Percentiles rank a stretch among this genome's conserved stretches.
Conservation (phyloP, 768 basidiomycete genomes). For the Leccinum arenicola region DNA sequence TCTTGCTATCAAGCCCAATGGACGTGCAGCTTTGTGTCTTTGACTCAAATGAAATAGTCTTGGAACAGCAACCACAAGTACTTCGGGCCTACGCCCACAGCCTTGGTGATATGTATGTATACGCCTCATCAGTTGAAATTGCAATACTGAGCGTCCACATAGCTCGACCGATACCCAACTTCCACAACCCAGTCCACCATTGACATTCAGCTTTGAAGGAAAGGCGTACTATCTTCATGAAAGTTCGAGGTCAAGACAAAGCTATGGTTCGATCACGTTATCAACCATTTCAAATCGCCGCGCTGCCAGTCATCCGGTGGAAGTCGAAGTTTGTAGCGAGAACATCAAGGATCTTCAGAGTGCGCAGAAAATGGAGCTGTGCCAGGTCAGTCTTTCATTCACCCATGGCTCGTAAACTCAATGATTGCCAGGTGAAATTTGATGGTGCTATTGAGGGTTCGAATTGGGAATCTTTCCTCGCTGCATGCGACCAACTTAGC, state of each 20-base stretch:
- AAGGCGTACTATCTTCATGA: conserved; percentile 46
- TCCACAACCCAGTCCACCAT: conserved; percentile 47
- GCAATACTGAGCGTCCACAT: conserved; percentile 6
- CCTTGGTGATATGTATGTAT: conserved; percentile 44
- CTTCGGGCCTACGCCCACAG: conserved; percentile 41
- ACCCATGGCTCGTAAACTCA: conserved; percentile 2
- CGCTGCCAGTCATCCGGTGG: conserved; percentile 1
- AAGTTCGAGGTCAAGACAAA: conserved; percentile 48
- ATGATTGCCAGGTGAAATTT: conserved; percentile 42
- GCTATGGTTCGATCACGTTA: conserved; percentile 24
- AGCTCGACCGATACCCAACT: conserved; percentile 34
- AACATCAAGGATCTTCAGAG: conserved; percentile 53
- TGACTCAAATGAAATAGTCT: conserved; percentile 28
- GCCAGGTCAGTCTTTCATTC: conserved; percentile 44
- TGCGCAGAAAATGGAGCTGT: conserved; percentile 46
- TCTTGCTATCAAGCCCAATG: conserved; percentile 42
- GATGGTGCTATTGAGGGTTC: conserved; percentile 34
- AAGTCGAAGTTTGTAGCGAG: conserved; percentile 39
- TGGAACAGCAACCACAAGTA: conserved; percentile 37
- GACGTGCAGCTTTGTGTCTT: conserved; percentile 52
- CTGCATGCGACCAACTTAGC: conserved; percentile 43
- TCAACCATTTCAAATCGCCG: conserved; percentile 3
- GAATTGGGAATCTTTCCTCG: conserved; percentile 46
- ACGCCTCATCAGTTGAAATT: background rate
- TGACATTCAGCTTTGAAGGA: conserved; percentile 37